Evolutionary conservation across 2,329 filamentous ascomycete genomes (phyloP), one percentile per base, ranked within the genome.

Genomic region (Penicillium sp.): DNA sequence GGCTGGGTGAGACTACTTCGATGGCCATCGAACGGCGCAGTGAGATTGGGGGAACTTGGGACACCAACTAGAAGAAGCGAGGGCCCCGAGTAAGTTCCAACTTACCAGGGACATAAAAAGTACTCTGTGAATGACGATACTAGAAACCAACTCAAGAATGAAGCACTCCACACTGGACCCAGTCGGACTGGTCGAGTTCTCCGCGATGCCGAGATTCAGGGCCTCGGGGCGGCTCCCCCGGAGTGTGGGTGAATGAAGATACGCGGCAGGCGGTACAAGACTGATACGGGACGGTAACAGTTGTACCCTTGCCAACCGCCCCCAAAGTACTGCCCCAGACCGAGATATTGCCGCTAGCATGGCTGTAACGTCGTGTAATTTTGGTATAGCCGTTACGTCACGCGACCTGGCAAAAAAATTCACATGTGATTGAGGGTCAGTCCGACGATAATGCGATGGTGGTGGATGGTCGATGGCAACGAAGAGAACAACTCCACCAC

Each of bases 351-450:
- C 52, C 8, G 19, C 33, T 16, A 28, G 16, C 14, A n/a, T 43
- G 19, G n/a, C 35, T 26, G 58, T 60, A 48, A 35, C 53, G 43
- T 52, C 1, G 4, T 68, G 71, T 71, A 65, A 40, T 65, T 68
- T 67, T 65, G 55, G 72, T 76, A 74, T 51, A 59, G 14, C 10
- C 22, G 55, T 72, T 75, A 75, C 72, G 68, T 75, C 73, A 76
- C 73, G 72, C 73, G 73, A 71, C 69, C 70, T 40, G 58, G 22
- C 40, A 42, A n/a, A 53, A 67, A 67, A 71, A 71, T 75, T 75
- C 68, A 69, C 74, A 76, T 76, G 74, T 76, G 74, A 76, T 75
- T 61, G 52, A 42, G 22, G 26, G 38, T 6, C 51, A 16, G 19
- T 40, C 52, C 52, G 38, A 14, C 38, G 16, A 43, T 33, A 25